phyloP scores from a whole-genome alignment of 2,329 filamentous ascomycete genomes.

The Microsporum audouinii region DNA sequence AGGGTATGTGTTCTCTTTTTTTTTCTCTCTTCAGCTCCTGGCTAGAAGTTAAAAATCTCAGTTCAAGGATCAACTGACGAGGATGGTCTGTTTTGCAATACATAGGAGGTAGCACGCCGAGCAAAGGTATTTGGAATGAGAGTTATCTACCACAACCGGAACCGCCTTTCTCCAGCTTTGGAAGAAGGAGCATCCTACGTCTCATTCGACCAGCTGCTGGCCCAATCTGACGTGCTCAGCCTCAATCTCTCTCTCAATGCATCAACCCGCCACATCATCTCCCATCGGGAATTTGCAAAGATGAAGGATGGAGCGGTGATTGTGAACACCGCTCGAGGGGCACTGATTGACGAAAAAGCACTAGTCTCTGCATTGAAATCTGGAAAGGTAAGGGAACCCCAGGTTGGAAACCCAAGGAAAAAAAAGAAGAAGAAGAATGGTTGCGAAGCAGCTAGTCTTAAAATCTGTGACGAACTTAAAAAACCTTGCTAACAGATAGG shows the following conservation, averaged over 20 bases:
- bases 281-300: constrained; percentile 31
- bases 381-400: constrained; percentile 28
- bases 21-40: not conserved
- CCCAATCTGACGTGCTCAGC: constrained; percentile 37
- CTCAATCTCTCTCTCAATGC: constrained; percentile 36
- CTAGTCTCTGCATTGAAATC: constrained; percentile 35
- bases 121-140: constrained; percentile 38
- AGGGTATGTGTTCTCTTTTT: constrained; percentile 23
- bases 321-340: constrained; percentile 26
- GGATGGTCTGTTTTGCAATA: not conserved
- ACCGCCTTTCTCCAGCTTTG: constrained; percentile 30
- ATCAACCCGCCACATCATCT: constrained; percentile 38
- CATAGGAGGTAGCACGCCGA: constrained; percentile 36
- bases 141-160: constrained; percentile 39
- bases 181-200: constrained; percentile 35
- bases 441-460: not conserved
- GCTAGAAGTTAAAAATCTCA: not conserved
- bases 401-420: not conserved
- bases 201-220: constrained; percentile 37
- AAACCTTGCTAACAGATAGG: not conserved
- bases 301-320: constrained; percentile 29
- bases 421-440: not conserved
- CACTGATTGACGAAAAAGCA: constrained; percentile 35
- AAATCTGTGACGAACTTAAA: not conserved
- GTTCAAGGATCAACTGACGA: constrained; percentile 1